phyloP scores from a whole-genome alignment of 208 protist genomes.

The Leishmania tropica region DNA sequence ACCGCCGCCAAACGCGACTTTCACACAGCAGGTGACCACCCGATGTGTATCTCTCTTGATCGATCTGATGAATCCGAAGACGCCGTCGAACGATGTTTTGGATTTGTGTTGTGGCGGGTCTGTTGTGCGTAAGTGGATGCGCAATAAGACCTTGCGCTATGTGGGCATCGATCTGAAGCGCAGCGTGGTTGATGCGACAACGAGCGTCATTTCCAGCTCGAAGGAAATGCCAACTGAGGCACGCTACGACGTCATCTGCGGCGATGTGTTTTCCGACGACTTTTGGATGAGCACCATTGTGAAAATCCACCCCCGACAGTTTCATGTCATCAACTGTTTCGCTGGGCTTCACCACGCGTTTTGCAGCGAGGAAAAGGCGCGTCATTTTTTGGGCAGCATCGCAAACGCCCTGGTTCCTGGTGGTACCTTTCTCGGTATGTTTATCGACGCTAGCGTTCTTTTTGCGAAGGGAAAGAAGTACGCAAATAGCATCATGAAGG shows the following conservation, averaged over 20 bases:
- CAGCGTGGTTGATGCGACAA: constrained; percentile 56
- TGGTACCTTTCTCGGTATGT: constrained; percentile 75
- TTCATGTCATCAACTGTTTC: constrained; percentile 84
- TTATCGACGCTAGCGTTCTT: constrained; percentile 66
- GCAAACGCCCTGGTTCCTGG: constrained; percentile 83
- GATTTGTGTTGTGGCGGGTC: constrained; percentile 85
- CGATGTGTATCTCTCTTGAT: constrained; percentile 77
- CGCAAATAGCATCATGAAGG: constrained; percentile 63
- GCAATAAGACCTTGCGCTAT: constrained; percentile 74
- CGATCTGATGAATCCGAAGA: constrained; percentile 72
- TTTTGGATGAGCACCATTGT: constrained; percentile 78
- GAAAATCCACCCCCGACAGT: constrained; percentile 81
- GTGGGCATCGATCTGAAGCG: constrained; percentile 78
- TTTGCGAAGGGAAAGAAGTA: constrained; percentile 64
- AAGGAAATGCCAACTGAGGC: constrained; percentile 42
- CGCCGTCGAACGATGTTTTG: constrained; percentile 81
- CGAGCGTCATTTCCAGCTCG: constrained; percentile 42
- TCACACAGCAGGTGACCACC: constrained; percentile 74
- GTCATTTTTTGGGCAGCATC: constrained; percentile 72
- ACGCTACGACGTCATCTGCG: constrained; percentile 74
- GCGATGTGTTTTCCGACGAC: constrained; percentile 75
- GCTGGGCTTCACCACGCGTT: constrained; percentile 80
- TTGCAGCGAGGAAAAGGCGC: constrained; percentile 54
- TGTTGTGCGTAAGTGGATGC: constrained; percentile 86
- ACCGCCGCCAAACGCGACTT: constrained; percentile 71